Evolutionary conservation across 2,329 filamentous ascomycete genomes (phyloP), one percentile per base, ranked within the genome.

Genomic region (Paraphoma sp.): DNA sequence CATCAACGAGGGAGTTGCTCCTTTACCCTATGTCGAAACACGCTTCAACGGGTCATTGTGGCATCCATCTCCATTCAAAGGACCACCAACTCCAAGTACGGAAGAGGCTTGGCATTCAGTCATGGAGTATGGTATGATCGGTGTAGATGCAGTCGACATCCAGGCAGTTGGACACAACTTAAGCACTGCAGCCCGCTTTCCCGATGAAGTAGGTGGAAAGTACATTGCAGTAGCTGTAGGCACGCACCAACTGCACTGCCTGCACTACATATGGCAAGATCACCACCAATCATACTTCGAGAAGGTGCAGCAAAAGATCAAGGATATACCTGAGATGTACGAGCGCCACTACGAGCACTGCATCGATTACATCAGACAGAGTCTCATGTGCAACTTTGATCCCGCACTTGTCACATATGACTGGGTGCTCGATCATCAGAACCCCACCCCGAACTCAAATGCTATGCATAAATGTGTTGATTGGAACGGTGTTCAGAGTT

Each of bases 301-400:
- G 12, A 16, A 40, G 1, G 46, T 48, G 18, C 9, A 16, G 16
- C 46, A 16, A 14, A 48, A 48, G 46, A 48, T 48, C 18, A 40
- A 28, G 23, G 46, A 48, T 9, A 48, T 48, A 11, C 46, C 46
- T n/a, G 18, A 48, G 30, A 48, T 48, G 46, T 48, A 48, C 33
- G 46, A 48, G 23, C 16, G 46, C 12, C 46, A 48, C 30, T 48
- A 48, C 46, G 46, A 65, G 50, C 62, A 65, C 43, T 65, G 63
- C 50, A 48, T 64, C n/a, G 61, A 64, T 33, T 64, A 62, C 45
- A 57, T 65, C 18, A 18, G 62, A 16, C 60, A 65, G 44, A 52
- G 46, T 31, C 29, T 65, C n/a, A 65, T 65, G 62, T 65, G 62
- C 45, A 45, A 62, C 6, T 65, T 59, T 46, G 61, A 64, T 29